A percentile compares a stretch with the other conserved stretches of the same genome.
Conservation (phyloP, 2,329 filamentous ascomycete genomes). For the Rutstroemia sydowiana region DNA sequence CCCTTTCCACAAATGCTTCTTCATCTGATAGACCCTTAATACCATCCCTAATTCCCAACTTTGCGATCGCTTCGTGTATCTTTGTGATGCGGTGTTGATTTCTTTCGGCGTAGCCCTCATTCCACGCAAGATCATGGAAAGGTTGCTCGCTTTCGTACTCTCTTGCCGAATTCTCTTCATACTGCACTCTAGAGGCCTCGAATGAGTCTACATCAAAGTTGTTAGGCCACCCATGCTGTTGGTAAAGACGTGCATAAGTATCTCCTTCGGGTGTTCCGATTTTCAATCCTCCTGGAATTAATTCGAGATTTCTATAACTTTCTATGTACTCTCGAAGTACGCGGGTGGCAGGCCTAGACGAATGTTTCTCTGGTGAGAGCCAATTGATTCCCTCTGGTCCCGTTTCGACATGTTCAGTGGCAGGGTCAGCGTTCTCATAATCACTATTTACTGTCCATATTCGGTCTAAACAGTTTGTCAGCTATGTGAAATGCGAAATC, state of each 20-base stretch:
- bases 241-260: constrained; percentile 8
- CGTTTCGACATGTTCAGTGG: background rate
- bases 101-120: background rate
- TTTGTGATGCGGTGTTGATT: background rate
- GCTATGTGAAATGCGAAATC: background rate
- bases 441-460: constrained; percentile 7
- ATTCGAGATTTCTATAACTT: constrained; percentile 9
- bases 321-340: constrained; percentile 13
- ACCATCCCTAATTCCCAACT: background rate
- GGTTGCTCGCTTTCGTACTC: background rate
- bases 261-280: constrained; percentile 8
- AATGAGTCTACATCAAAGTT: constrained; percentile 5
- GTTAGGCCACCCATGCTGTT: constrained; percentile 10
- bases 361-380: constrained; percentile 6
- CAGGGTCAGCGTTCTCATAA: constrained; percentile 4
- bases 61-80: background rate
- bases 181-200: background rate
- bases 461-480: background rate
- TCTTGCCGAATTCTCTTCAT: background rate
- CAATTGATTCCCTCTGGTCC: background rate
- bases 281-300: constrained; percentile 8
- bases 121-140: background rate
- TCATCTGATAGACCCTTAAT: background rate
- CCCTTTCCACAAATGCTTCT: background rate
- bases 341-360: constrained; percentile 3